Evolutionary conservation across 2,329 filamentous ascomycete genomes (phyloP).

Genomic region (Acarospora socialis): DNA sequence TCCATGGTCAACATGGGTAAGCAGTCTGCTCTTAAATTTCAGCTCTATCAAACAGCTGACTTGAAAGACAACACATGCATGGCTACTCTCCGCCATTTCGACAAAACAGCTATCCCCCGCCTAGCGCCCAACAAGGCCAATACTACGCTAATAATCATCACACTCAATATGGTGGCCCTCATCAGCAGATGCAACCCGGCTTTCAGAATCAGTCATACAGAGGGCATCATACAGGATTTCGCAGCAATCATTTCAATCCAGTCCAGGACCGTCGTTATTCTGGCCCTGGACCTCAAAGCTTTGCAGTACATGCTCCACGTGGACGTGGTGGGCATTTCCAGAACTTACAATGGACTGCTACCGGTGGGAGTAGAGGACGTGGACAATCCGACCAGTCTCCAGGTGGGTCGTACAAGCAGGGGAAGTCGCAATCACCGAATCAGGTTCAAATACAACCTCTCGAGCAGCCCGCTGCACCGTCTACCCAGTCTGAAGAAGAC

Average conservation of each 20-base stretch:
- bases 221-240: slow-evolving; percentile 41
- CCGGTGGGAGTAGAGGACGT: slow-evolving; percentile 32
- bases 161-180: slow-evolving; percentile 38
- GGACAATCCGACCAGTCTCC: slow-evolving; percentile 3
- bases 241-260: slow-evolving; percentile 42
- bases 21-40: slow-evolving; percentile 16
- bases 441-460: slow-evolving; percentile 18
- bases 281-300: slow-evolving; percentile 30
- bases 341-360: slow-evolving; percentile 58
- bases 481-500: slow-evolving; percentile 34
- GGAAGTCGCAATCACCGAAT: slow-evolving; percentile 21
- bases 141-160: slow-evolving; percentile 38
- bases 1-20: slow-evolving; percentile 37
- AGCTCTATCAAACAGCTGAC: slow-evolving; percentile 17
- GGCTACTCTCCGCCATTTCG: slow-evolving; percentile 52
- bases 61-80: slow-evolving; percentile 27
- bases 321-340: slow-evolving; percentile 47
- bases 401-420: slow-evolving; percentile 4
- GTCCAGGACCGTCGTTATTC: slow-evolving; percentile 31
- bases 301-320: slow-evolving; percentile 29
- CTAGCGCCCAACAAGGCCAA: slow-evolving; percentile 39
- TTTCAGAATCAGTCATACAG: slow-evolving; percentile 35
- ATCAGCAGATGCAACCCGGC: slow-evolving; percentile 42
- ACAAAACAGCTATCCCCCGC: slow-evolving; percentile 39
- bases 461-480: slow-evolving; percentile 22